Evolutionary conservation across 352 stramenopile species (phyloP).

Genomic region (Sclerospora graminicola): DNA sequence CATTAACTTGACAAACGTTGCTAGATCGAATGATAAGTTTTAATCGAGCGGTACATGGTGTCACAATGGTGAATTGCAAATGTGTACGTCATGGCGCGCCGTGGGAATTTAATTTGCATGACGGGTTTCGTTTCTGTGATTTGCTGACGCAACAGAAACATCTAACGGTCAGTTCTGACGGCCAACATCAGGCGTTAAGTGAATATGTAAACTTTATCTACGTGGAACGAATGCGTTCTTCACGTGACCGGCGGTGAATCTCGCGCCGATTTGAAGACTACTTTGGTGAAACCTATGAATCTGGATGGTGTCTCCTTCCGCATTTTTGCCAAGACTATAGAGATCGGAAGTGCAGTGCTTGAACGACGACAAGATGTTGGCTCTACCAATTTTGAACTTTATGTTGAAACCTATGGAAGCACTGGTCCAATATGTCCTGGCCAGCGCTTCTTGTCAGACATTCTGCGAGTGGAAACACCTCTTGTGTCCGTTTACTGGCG

Average conservation of each 20-base stretch:
- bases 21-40: conserved; percentile 91
- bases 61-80: conserved; percentile 80
- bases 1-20: conserved; percentile 39
- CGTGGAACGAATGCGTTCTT: conserved; percentile 84
- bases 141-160: conserved; percentile 53
- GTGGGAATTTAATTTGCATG: conserved; percentile 99
- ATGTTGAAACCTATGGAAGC: conserved; percentile 89
- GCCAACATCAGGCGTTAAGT: conserved; percentile 36
- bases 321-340: conserved; percentile 38
- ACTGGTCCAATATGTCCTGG: conserved; percentile 91
- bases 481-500: conserved; percentile 58
- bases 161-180: conserved; percentile 4
- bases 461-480: conserved; percentile 79
- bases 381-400: conserved; percentile 71
- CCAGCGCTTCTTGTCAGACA: conserved; percentile 92
- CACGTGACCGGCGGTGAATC: conserved; percentile 54
- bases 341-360: conserved; percentile 50
- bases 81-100: conserved; percentile 93
- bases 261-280: conserved; percentile 55
- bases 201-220: conserved; percentile 91
- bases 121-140: conserved; percentile 98
- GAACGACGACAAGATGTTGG: conserved; percentile 30
- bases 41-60: conserved; percentile 74
- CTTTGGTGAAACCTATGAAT: conserved; percentile 41
- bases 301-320: conserved; percentile 30